phyloP scores from a whole-genome alignment of 1,284 basidiomycete species.

The Hymenochaete sp. region DNA sequence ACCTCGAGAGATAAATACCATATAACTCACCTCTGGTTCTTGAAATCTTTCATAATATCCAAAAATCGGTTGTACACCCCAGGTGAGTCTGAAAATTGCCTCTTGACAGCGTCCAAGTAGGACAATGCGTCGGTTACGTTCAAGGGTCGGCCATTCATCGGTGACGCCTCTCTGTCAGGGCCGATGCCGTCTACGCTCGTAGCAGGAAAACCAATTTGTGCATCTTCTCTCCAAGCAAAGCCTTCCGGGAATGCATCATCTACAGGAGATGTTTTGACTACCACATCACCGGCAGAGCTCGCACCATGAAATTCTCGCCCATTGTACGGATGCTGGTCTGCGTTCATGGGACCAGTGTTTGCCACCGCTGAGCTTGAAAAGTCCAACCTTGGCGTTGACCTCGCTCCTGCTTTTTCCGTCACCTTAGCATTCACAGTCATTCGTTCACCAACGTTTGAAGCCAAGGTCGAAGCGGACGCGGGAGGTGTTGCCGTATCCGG shows the following conservation, averaged over 20 bases:
- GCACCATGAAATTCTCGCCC: no score
- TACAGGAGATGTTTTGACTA: constrained; percentile 5
- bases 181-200: no score
- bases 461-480: no score
- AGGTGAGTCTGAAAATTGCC: constrained; percentile 78
- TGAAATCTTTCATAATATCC: constrained; percentile 99
- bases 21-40: constrained; percentile 69
- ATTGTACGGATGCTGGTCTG: no score
- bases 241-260: constrained; percentile 7
- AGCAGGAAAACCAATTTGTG: not conserved
- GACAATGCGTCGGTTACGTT: constrained; percentile 87
- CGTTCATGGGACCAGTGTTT: no score
- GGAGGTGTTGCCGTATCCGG: no score
- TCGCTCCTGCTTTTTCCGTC: no score
- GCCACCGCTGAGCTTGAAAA: no score
- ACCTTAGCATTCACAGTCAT: no score
- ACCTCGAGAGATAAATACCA: not conserved
- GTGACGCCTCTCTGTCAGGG: not conserved
- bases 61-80: constrained; percentile 93
- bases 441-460: no score
- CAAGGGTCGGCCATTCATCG: constrained; percentile 31
- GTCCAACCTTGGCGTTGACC: no score
- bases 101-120: constrained; percentile 91
- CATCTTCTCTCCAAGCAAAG: not conserved
- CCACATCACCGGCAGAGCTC: not conserved